Conservation (phyloP, 1,139 yeast species). For the Magnusiomyces sp. region DNA sequence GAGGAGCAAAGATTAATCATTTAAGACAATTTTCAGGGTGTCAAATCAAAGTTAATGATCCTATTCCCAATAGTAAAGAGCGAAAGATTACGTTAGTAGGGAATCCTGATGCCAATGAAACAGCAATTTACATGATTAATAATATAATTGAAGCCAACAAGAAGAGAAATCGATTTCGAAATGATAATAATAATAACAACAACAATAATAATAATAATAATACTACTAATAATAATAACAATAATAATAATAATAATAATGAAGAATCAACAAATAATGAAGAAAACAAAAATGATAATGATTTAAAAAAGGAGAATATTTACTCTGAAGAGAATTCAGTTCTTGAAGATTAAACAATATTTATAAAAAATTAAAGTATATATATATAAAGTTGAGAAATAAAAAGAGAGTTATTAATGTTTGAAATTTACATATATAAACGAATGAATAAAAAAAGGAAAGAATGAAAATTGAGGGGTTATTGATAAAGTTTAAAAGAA, state of each 20-base stretch:
- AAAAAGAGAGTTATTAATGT: too few species aligned
- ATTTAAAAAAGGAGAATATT: not conserved
- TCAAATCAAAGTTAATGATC: slow-evolving; percentile 62
- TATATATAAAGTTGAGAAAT: too few species aligned
- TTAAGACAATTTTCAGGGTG: slow-evolving; percentile 72
- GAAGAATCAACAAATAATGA: not conserved
- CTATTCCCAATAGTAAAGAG: slow-evolving; percentile 35
- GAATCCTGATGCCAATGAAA: slow-evolving; percentile 57
- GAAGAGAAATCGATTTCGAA: slow-evolving; percentile 8
- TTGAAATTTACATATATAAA: too few species aligned
- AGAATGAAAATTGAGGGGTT: too few species aligned
- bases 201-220: not conserved
- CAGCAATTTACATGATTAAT: slow-evolving; percentile 70
- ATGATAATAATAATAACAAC: slow-evolving; percentile 2
- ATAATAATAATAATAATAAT: not conserved
- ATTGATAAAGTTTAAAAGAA: too few species aligned
- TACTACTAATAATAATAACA: not conserved
- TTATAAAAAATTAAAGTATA: not conserved
- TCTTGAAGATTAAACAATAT: not conserved
- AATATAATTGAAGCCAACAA: slow-evolving; percentile 64
- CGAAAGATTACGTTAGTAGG: slow-evolving; percentile 69
- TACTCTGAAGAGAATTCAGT: not conserved
- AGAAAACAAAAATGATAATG: not conserved
- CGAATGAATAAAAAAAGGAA: too few species aligned
- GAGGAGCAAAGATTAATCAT: slow-evolving; percentile 74